Evolutionary conservation across 2,329 filamentous ascomycete genomes (phyloP).

Genomic region (Nannizziopsis arthrosporioides): DNA sequence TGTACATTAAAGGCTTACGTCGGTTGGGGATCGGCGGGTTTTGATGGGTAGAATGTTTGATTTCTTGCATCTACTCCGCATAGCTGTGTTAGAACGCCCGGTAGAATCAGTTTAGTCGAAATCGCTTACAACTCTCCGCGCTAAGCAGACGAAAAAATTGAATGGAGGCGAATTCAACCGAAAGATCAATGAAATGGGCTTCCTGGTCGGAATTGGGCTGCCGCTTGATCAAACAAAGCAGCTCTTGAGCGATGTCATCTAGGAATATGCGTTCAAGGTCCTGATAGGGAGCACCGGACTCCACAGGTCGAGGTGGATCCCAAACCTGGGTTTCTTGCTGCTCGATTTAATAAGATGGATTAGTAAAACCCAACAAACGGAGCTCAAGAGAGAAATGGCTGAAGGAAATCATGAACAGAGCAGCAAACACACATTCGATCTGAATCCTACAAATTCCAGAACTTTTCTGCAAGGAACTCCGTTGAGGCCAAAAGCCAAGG

Average conservation of each 20-base stretch:
- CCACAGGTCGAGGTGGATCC: constrained; percentile 32
- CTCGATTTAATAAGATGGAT: not conserved
- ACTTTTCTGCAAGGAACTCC: constrained; percentile 43
- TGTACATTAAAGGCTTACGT: constrained; percentile 18
- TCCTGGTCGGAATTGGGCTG: constrained; percentile 32
- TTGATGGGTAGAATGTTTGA: not conserved
- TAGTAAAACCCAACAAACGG: not conserved
- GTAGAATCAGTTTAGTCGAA: not conserved
- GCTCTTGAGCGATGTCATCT: constrained; percentile 50
- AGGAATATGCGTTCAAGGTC: constrained; percentile 38
- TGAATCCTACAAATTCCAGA: constrained; percentile 49
- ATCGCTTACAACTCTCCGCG: constrained; percentile 25
- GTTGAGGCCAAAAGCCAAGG: constrained; percentile 50
- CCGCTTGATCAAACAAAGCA: constrained; percentile 42
- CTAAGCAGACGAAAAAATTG: constrained; percentile 32
- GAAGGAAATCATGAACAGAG: constrained; percentile 5
- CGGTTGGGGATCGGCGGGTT: constrained; percentile 10
- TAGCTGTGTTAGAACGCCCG: not conserved
- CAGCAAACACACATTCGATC: constrained; percentile 26
- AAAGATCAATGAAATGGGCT: constrained; percentile 22
- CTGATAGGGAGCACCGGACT: constrained; percentile 29
- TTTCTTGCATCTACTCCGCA: constrained; percentile 8
- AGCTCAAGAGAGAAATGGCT: not conserved
- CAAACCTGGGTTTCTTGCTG: constrained; percentile 31
- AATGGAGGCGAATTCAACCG: constrained; percentile 25